Evolutionary conservation across 2,329 filamentous ascomycete species (phyloP).

Genomic region (Aspergillus calidoustus): DNA sequence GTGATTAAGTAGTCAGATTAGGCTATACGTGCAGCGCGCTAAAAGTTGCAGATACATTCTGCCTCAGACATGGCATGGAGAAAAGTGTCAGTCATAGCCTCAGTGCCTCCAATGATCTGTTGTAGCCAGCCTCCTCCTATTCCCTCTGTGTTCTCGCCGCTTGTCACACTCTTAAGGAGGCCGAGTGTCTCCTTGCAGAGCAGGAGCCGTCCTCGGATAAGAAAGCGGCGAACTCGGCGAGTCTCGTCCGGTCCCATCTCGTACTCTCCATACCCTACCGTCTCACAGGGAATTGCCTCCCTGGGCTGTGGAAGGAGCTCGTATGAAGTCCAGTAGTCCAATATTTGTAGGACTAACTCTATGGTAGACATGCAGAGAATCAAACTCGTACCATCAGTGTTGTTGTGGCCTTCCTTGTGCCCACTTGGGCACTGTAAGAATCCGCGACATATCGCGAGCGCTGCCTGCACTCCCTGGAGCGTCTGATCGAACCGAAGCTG

Average conservation of each 20-base stretch:
- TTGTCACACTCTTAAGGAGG: conserved; percentile 27
- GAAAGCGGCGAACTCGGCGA: conserved; percentile 32
- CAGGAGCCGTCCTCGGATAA: conserved; percentile 33
- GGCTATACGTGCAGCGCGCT: background rate
- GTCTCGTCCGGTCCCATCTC: conserved; percentile 35
- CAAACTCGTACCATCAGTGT: conserved; percentile 28
- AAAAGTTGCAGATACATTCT: conserved; percentile 34
- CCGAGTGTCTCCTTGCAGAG: conserved; percentile 35
- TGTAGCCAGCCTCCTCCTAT: conserved; percentile 30
- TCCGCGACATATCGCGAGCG: conserved; percentile 34
- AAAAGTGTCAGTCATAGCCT: conserved; percentile 35
- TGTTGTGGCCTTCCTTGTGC: conserved; percentile 31
- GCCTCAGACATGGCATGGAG: conserved; percentile 31
- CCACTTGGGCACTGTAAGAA: conserved; percentile 38
- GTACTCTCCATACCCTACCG: conserved; percentile 38
- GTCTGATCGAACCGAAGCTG: conserved; percentile 39
- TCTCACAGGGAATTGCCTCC: conserved; percentile 12
- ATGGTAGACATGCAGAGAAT: conserved; percentile 36
- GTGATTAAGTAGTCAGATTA: conserved; percentile 1
- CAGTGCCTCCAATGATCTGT: conserved; percentile 35
- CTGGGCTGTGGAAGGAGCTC: conserved; percentile 22
- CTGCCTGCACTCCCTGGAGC: conserved; percentile 36
- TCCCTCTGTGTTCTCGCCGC: conserved; percentile 7
- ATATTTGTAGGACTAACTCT: conserved; percentile 36
- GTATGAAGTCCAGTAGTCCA: conserved; percentile 37